Conservation (phyloP, 169 alveolate species). For the Plasmodium inui region DNA sequence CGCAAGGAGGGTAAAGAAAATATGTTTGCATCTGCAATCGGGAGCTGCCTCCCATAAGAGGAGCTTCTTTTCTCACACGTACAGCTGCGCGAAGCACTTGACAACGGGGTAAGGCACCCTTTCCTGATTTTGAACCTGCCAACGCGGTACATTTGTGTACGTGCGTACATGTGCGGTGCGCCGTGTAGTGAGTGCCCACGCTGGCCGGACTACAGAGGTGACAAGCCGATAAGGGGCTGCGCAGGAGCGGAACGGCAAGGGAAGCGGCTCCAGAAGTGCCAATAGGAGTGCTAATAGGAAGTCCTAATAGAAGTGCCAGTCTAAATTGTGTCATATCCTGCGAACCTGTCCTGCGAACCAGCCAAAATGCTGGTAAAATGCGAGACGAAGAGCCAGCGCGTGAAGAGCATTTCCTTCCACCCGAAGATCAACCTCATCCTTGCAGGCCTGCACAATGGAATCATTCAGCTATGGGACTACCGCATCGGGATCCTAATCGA, state of each 20-base stretch:
- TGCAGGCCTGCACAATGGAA: conserved; percentile 95
- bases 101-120: background rate
- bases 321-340: background rate
- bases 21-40: background rate
- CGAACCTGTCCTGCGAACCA: background rate
- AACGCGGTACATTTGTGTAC: background rate
- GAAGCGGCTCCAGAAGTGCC: background rate
- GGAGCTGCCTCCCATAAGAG: background rate
- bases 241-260: too few relatives aligned
- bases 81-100: background rate
- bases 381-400: conserved; percentile 92
- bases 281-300: background rate
- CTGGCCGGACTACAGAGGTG: background rate
- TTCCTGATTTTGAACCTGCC: background rate
- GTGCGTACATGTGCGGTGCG: background rate
- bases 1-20: background rate
- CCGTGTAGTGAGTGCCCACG: background rate
- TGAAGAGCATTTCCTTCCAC: conserved; percentile 96
- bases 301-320: background rate
- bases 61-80: background rate
- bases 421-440: conserved; percentile 94
- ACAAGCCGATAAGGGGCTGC: background rate
- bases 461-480: conserved; percentile 94
- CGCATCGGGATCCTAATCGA: conserved; percentile 88
- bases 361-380: conserved; percentile 77